Conservation (phyloP, 164 flowering plant genomes). For the Stephania japonica region DNA sequence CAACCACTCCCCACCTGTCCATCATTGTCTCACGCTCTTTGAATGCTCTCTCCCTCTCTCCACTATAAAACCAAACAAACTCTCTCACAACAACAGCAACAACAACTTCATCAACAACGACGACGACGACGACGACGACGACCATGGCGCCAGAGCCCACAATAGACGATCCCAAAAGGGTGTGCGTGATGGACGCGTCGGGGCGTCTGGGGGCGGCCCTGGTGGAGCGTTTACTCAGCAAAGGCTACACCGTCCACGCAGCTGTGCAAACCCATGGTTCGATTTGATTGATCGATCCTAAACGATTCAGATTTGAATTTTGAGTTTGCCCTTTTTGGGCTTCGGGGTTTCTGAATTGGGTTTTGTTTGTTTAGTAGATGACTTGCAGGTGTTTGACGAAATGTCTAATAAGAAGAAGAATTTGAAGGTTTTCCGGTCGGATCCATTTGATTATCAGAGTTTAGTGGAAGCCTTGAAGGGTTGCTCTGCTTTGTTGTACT, state of each 20-base stretch:
- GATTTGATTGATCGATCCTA: background rate
- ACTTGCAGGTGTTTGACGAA: slow-evolving; percentile 22
- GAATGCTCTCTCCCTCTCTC: slow-evolving; percentile 20
- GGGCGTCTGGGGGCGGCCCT: slow-evolving; percentile 43
- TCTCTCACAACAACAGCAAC: background rate
- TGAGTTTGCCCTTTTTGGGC: no score
- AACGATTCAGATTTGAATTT: no score
- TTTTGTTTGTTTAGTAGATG: slow-evolving; percentile 15
- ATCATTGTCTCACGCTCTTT: slow-evolving; percentile 24
- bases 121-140: no score
- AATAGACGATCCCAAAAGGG: slow-evolving; percentile 21
- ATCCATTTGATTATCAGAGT: slow-evolving; percentile 72
- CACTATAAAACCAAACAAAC: slow-evolving; percentile 6
- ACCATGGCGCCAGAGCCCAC: slow-evolving; percentile 30
- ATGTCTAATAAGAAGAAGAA: slow-evolving; percentile 20
- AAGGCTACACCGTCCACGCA: slow-evolving; percentile 74
- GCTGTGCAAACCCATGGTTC: slow-evolving; percentile 50
- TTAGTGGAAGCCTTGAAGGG: slow-evolving; percentile 57
- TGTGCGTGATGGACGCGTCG: slow-evolving; percentile 76
- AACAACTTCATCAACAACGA: no score
- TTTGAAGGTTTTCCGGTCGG: slow-evolving; percentile 45
- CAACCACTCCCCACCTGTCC: slow-evolving; percentile 28
- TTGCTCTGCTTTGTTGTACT: slow-evolving; percentile 74
- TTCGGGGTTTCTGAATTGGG: background rate
- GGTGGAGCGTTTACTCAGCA: slow-evolving; percentile 40